Evolutionary conservation across 2,329 filamentous ascomycete species (phyloP), one percentile per base, ranked within the genome.

Genomic region (Mycocentrospora acerina): DNA sequence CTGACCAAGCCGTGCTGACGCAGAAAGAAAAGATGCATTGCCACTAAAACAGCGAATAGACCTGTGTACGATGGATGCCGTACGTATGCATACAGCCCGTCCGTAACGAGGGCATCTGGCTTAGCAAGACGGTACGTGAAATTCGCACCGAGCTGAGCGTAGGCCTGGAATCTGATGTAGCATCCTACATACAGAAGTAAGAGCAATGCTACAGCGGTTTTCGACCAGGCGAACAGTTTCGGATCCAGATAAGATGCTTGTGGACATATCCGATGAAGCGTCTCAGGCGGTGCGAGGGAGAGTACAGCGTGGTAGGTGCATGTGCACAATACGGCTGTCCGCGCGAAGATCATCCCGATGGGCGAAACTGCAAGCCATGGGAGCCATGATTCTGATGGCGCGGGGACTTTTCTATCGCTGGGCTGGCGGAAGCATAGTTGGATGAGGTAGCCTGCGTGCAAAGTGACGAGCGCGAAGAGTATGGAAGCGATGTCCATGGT

Each of bases 11-110:
- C 48, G 22, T 40, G 27, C 14, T 40, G 42, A 9, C 40, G 37
- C 2, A 44, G 16, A 13, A 51, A 35, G 0, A 51, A 28, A 4
- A 35, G 35, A 12, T 42, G 36, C 18, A 22, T 32, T 1, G 45
- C 55, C 2, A 63, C 11, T 1, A 67, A 35, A 0, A 78, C 46
- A 3, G 71, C 19, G 0, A 66, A 8, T 2, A 72, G 29, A 0
- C 72, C 76, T 0, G 71, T 71, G 41, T 80, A 80, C 37, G 75
- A 76, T 2, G 76, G 76, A 48, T 80, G 76, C 49, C 78, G 75
- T 3, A 78, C 57, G 43, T 71, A 74, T 13, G 46, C 44, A 43
- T 79, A 79, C 2, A 79, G 57, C 0, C 76, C 76, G 1, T 50
- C 59, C 0, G 74, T 79, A 10, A 69, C 64, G 7, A 80, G 56